These are phyloP conservation scores for Fistulina hepatica DNA, from an alignment of 1,284 basidiomycete genomes.

Conservation along the genomic window DNA sequence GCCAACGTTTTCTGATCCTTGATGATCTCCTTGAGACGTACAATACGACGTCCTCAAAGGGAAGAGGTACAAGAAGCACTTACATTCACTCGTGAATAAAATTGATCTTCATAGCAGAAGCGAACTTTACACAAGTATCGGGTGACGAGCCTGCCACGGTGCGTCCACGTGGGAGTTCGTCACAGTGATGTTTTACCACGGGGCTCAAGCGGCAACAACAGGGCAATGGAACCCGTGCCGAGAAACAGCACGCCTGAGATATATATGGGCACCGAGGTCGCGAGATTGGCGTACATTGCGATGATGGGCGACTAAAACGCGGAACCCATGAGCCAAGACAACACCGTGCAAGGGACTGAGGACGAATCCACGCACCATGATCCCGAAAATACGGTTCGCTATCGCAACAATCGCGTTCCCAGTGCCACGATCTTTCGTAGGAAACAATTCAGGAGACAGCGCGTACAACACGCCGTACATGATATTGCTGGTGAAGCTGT, in stretches of 20 bases:
- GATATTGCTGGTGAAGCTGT: slow-evolving; percentile 48
- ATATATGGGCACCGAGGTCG: slow-evolving; percentile 64
- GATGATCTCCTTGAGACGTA: too few species aligned
- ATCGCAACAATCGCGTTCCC: slow-evolving; percentile 57
- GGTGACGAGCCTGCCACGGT: too few species aligned
- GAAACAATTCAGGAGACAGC: slow-evolving; percentile 58
- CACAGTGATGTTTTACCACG: slow-evolving; percentile 58
- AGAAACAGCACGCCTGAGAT: slow-evolving; percentile 66
- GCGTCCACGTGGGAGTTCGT: too few species aligned
- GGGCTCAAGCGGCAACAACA: slow-evolving; percentile 71
- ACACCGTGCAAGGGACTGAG: not conserved
- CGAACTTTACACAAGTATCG: too few species aligned
- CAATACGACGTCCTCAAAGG: too few species aligned
- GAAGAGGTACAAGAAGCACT: too few species aligned
- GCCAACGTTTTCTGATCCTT: too few species aligned
- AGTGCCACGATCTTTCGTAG: slow-evolving; percentile 60
- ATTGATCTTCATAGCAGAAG: too few species aligned
- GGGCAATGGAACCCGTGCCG: slow-evolving; percentile 47
- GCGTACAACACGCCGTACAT: slow-evolving; percentile 71
- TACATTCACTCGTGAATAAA: too few species aligned
- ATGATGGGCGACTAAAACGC: slow-evolving; percentile 53
- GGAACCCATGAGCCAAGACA: not conserved
- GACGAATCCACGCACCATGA: slow-evolving; percentile 32
- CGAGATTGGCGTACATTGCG: slow-evolving; percentile 56
- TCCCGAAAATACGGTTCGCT: slow-evolving; percentile 52